Evolutionary conservation across 2,329 filamentous ascomycete genomes (phyloP).

Genomic region (Xylaria sp.): DNA sequence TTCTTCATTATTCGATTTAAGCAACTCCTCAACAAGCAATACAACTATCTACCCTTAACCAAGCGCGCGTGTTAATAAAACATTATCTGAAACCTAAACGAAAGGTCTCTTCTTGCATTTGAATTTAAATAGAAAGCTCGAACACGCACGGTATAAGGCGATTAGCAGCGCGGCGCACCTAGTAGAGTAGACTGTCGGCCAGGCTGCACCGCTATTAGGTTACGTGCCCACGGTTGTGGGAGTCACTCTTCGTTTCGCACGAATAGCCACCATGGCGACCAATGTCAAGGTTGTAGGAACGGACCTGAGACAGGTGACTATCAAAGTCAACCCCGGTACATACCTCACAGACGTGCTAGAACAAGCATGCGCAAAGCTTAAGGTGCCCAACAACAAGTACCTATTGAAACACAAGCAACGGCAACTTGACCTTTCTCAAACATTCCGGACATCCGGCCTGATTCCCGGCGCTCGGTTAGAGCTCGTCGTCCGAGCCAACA

Average conservation of each 20-base stretch:
- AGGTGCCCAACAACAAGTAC: slow-evolving; percentile 77
- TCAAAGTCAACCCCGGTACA: slow-evolving; percentile 86
- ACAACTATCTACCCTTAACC: background rate
- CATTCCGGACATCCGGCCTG: slow-evolving; percentile 85
- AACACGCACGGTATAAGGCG: background rate
- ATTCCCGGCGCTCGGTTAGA: slow-evolving; percentile 89
- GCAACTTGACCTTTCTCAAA: slow-evolving; percentile 83
- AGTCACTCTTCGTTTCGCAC: background rate
- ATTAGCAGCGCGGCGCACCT: background rate
- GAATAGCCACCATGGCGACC: slow-evolving; percentile 72
- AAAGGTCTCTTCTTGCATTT: background rate
- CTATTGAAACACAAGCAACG: slow-evolving; percentile 91
- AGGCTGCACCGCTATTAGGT: background rate
- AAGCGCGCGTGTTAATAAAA: background rate
- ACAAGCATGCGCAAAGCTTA: slow-evolving; percentile 87
- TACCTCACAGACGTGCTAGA: slow-evolving; percentile 86
- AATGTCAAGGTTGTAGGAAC: slow-evolving; percentile 90
- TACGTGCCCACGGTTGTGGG: background rate
- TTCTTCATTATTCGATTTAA: background rate
- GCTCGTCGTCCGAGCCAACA: slow-evolving; percentile 86
- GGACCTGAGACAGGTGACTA: slow-evolving; percentile 77
- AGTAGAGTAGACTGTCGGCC: background rate
- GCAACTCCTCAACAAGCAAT: background rate
- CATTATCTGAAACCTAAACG: background rate
- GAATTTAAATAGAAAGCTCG: background rate